Evolutionary conservation across 495 filamentous ascomycete species (phyloP), one percentile per base, ranked within the genome.

Genomic region (Bombardia bombarda): DNA sequence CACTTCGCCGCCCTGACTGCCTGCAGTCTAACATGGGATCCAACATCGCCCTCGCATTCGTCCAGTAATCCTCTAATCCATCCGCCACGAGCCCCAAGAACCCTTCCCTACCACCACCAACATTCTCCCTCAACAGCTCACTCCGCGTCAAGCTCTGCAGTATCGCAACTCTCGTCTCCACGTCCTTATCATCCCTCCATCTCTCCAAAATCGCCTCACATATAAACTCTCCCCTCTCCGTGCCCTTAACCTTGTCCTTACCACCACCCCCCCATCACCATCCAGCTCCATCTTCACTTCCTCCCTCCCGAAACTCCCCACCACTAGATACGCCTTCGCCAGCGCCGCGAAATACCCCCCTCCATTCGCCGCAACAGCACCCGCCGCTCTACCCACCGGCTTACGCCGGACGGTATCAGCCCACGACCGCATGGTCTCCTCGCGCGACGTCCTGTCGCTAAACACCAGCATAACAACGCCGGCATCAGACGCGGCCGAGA

Each of bases 31-130:
- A 90, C 83, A 22, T 84, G 74, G 2, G 87, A 93, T 3, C 92
- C 92, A 41, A 96, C 72, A 54, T 99, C 92, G 10, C 92, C 93
- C 87, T 73, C 31, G 84, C 74, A 51, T 85, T 88, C 8, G 84
- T 86, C 0, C 86, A 89, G 50, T 97, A 96, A 56, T 99, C 90
- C 42, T 92, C 83, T 32, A 97, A 57, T 8, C 70, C 82, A 50
- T 56, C 68, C 17, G 47, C 63, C 23, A 74, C 65, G 19, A 72
- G 58, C 30, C 55, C 43, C 0, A 69, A 39, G 31, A 78, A 63
- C 10, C 52, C 37, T 3, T 25, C n/a, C n/a, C n/a, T n/a, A n/a
- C n/a, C n/a, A n/a, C n/a, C n/a, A n/a, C n/a, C 38, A 3, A 57
- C 45, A 30, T 60, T 60, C 19, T 64, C 45, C 33, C 25, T 42